phyloP scores from a whole-genome alignment of 2,329 filamentous ascomycete genomes.

The Rutstroemia sp. region DNA sequence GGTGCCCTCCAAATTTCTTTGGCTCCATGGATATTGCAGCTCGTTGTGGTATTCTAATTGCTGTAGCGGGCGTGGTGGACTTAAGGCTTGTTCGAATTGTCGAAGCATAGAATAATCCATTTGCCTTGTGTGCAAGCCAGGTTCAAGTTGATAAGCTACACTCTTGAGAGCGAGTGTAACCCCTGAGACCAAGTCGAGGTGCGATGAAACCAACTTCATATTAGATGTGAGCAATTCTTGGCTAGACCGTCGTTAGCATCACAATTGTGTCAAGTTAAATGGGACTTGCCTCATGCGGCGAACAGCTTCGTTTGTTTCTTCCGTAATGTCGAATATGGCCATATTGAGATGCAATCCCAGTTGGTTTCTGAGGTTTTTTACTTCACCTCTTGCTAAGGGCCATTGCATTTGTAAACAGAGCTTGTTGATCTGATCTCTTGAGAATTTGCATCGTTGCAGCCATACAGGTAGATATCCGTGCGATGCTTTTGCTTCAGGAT shows the following conservation, averaged over 20 bases:
- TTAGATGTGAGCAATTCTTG: constrained; percentile 9
- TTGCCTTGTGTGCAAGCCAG: constrained; percentile 9
- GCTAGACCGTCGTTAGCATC: background rate
- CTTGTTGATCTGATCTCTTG: constrained; percentile 9
- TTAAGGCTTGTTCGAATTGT: constrained; percentile 20
- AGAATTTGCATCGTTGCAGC: constrained; percentile 12
- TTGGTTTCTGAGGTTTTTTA: constrained; percentile 14
- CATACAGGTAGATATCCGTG: constrained; percentile 12
- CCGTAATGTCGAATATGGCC: constrained; percentile 8
- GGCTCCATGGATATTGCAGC: background rate
- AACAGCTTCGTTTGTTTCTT: constrained; percentile 14
- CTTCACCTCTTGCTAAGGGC: constrained; percentile 17
- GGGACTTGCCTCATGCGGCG: constrained; percentile 13
- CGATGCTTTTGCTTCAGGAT: constrained; percentile 14
- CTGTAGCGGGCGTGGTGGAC: constrained; percentile 14
- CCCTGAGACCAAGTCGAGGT: constrained; percentile 19
- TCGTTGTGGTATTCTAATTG: constrained; percentile 9
- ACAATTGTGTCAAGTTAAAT: background rate
- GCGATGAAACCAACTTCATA: constrained; percentile 16
- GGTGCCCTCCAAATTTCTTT: constrained; percentile 1
- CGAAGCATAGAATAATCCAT: constrained; percentile 21
- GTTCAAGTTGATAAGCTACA: constrained; percentile 19
- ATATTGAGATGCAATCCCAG: constrained; percentile 18
- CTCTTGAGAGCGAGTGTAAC: constrained; percentile 18
- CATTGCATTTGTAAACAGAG: constrained; percentile 17